A percentile compares a stretch with the other conserved stretches of the same genome.
These are phyloP conservation scores for Curvularia eragrostidis DNA, from an alignment of 2,329 filamentous ascomycete genomes.

Conservation along the genomic window DNA sequence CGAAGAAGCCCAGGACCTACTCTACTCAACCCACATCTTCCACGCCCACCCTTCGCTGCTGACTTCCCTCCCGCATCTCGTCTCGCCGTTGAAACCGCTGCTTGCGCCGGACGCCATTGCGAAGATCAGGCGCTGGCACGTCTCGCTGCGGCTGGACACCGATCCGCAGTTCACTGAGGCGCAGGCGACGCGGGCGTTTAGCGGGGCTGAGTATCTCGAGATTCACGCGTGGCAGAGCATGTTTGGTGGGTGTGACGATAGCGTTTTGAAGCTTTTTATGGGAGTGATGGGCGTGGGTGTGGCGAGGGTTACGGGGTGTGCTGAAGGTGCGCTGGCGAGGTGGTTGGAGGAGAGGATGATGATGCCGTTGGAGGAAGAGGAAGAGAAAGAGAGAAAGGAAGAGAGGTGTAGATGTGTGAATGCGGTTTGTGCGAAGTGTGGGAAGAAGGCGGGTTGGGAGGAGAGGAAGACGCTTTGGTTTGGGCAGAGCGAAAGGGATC, in stretches of 20 bases:
- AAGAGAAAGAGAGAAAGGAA: constrained; percentile 34
- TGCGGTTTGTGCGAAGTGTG: constrained; percentile 36
- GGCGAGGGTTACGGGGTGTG: constrained; percentile 53
- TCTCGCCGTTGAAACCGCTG: constrained; percentile 47
- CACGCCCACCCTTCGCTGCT: constrained; percentile 58
- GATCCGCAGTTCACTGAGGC: constrained; percentile 55
- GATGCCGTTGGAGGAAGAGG: constrained; percentile 37
- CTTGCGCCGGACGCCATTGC: constrained; percentile 36
- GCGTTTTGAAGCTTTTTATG: constrained; percentile 54
- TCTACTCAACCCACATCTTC: constrained; percentile 60
- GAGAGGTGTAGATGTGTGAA: constrained; percentile 28
- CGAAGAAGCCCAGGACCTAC: constrained; percentile 52
- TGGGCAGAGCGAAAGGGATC: constrained; percentile 21
- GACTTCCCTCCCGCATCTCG: constrained; percentile 54
- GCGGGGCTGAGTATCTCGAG: constrained; percentile 55
- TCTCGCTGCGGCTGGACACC: constrained; percentile 58
- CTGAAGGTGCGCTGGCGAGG: constrained; percentile 51
- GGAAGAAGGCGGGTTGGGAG: constrained; percentile 13
- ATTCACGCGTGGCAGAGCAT: constrained; percentile 58
- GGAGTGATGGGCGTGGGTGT: constrained; percentile 55
- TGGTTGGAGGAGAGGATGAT: constrained; percentile 57
- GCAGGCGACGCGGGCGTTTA: constrained; percentile 54
- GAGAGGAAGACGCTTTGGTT: constrained; percentile 23
- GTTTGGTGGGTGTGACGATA: constrained; percentile 50
- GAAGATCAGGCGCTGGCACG: constrained; percentile 54